Base-by-base conservation (phyloP, 345 rosid species). In the Cochlearia excelsa region DNA sequence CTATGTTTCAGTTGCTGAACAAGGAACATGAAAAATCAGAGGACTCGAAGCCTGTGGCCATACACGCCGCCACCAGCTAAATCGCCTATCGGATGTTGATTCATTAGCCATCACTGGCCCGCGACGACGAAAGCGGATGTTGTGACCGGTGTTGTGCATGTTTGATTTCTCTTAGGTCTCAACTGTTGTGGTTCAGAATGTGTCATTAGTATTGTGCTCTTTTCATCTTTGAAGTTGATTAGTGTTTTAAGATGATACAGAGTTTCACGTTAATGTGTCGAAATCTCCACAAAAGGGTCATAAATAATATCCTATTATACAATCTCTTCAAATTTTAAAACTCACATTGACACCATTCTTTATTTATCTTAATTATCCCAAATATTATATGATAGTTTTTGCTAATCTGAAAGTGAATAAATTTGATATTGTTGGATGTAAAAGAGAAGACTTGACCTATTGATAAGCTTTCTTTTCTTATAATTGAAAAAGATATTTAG, bases 21-120 rank as follows among this genome's bases (percentile, higher is more conserved):
- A 86, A 86, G 74, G 98, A 91, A 71, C 98, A 88, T 9, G 95
- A 85, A 46, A 88, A 86, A 54, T 85, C 85, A 0, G 96, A 88
- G 68, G 96, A 91, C 69, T 75, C 81, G 1, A 84, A 85, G 70
- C 80, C 90, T 5, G 80, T 81, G 55, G 57, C 85, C 5, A 77
- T 79, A 34, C 23, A 16, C 23, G 79, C 84, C 1, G 67, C 79
- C 47, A 57, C 65, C 35, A 70, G 64, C 63, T 68, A 68, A 55
- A 53, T 6, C 39, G 35, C 35, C 4, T 30, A 54, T 53, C 23
- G 23, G 23, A 16, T 16, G 23, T 16, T 16, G 23, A 16, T 16
- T 16, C 23, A 16, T 16, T 16, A 16, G 23, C 23, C 72, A 39
- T 51, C 72, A 52, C 59, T 67, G 37, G 16, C 35, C 56, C 7